Conservation (phyloP, 805 yeast genomes). For the Phaffomyces antillensis region DNA sequence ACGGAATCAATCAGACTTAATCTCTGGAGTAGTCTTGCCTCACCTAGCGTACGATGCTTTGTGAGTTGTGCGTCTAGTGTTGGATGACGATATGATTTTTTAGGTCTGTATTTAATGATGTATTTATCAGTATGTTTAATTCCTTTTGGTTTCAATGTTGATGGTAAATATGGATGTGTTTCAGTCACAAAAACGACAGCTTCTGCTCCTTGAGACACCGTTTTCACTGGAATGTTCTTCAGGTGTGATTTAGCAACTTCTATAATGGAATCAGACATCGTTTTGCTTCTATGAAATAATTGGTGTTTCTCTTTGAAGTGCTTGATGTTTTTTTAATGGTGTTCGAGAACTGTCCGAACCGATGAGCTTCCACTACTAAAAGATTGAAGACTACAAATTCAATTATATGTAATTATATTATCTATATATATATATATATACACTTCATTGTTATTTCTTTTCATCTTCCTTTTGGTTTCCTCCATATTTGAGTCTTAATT, state of each 20-base stretch:
- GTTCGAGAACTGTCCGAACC: no score
- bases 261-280: constrained; percentile 51
- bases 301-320: no score
- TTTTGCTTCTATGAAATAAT: not conserved
- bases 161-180: constrained; percentile 59
- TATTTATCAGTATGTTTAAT: constrained; percentile 28
- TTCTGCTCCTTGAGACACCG: constrained; percentile 87
- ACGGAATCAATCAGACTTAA: constrained; percentile 42
- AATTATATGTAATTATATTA: no score
- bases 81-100: constrained; percentile 86
- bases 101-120: constrained; percentile 81
- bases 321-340: no score
- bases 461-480: constrained; percentile 47
- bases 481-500: constrained; percentile 82
- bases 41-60: constrained; percentile 75
- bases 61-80: constrained; percentile 69
- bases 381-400: not conserved
- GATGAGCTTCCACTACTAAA: not conserved
- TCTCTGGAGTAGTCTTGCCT: constrained; percentile 68
- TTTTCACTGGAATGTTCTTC: constrained; percentile 41
- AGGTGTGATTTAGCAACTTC: constrained; percentile 35
- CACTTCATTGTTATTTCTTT: no score
- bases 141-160: constrained; percentile 8
- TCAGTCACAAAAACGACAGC: constrained; percentile 65
- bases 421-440: no score